Percentiles rank a stretch among this genome's conserved stretches.
These are phyloP conservation scores for Penicillium flavigenum DNA, from an alignment of 495 filamentous ascomycete genomes.

Conservation along the genomic window DNA sequence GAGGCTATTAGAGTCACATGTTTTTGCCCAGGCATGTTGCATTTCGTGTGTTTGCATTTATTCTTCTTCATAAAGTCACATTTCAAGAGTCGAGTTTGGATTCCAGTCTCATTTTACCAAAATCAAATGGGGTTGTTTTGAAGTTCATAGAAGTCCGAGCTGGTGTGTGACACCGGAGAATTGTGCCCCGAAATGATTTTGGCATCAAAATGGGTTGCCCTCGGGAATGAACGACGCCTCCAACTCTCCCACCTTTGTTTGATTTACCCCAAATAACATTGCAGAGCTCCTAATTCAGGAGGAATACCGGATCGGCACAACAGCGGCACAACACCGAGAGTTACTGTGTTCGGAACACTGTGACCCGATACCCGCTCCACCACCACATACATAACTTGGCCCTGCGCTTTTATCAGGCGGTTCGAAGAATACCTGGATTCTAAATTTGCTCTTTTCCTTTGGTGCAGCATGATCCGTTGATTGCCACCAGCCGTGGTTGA, in stretches of 20 bases:
- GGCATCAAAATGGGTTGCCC: background rate
- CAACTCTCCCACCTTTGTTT: background rate
- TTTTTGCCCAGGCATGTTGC: background rate
- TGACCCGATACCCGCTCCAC: slow-evolving; percentile 30
- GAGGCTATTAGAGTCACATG: background rate
- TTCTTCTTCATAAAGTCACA: background rate
- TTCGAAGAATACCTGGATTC: background rate
- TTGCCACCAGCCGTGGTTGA: background rate
- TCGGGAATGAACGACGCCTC: background rate
- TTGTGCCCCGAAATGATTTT: background rate
- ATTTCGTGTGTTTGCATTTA: background rate
- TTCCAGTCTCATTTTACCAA: background rate
- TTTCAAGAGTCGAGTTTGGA: background rate
- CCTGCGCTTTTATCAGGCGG: background rate
- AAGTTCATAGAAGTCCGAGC: background rate
- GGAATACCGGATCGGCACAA: slow-evolving; percentile 17
- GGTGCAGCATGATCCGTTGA: slow-evolving; percentile 2
- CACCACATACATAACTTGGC: slow-evolving; percentile 19
- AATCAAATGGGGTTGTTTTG: background rate
- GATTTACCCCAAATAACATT: background rate
- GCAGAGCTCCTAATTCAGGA: background rate
- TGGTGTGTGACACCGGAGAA: background rate
- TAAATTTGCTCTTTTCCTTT: background rate
- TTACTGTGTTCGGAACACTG: slow-evolving; percentile 33
- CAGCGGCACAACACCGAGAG: slow-evolving; percentile 14